Evolutionary conservation across 2,329 filamentous ascomycete species (phyloP).

Genomic region (Cladosporium phlei): DNA sequence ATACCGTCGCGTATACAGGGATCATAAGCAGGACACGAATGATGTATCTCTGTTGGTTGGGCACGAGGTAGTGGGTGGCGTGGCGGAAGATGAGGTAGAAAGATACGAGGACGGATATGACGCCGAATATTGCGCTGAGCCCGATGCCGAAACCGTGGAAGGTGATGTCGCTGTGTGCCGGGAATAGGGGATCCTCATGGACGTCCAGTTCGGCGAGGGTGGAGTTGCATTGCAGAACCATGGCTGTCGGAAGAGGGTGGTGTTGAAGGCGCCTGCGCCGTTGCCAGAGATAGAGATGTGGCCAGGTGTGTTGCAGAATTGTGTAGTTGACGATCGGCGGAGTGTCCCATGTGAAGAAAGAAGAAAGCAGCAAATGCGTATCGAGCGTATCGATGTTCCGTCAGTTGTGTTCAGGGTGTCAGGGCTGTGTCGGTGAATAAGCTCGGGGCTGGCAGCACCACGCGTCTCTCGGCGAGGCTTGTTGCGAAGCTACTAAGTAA

Average conservation of each 20-base stretch:
- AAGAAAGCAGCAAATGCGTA: too few species aligned
- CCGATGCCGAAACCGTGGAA: constrained; percentile 55
- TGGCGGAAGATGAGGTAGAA: constrained; percentile 53
- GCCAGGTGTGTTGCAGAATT: neutral
- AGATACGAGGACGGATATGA: constrained; percentile 48
- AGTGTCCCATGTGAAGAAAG: constrained; percentile 5
- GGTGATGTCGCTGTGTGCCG: constrained; percentile 40
- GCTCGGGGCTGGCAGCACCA: constrained; percentile 1
- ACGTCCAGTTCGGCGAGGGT: constrained; percentile 46
- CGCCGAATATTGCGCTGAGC: constrained; percentile 49
- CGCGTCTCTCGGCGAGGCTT: constrained; percentile 12
- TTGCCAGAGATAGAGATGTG: neutral
- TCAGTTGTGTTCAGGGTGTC: too few species aligned
- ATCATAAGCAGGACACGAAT: constrained; percentile 88
- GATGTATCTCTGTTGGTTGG: constrained; percentile 62
- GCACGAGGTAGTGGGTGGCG: constrained; percentile 56
- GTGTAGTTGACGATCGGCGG: neutral
- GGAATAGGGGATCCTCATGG: constrained; percentile 48
- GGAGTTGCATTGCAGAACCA: constrained; percentile 41
- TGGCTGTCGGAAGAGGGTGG: constrained; percentile 16
- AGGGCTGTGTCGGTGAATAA: constrained; percentile 3
- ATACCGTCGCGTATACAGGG: constrained; percentile 70
- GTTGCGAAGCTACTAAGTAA: constrained; percentile 1
- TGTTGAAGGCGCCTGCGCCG: constrained; percentile 5
- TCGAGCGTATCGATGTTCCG: too few species aligned